Percentiles rank a stretch among this genome's conserved stretches.
Conservation (phyloP, 192 early-diverging fungal species). For the Diversispora eburnea region DNA sequence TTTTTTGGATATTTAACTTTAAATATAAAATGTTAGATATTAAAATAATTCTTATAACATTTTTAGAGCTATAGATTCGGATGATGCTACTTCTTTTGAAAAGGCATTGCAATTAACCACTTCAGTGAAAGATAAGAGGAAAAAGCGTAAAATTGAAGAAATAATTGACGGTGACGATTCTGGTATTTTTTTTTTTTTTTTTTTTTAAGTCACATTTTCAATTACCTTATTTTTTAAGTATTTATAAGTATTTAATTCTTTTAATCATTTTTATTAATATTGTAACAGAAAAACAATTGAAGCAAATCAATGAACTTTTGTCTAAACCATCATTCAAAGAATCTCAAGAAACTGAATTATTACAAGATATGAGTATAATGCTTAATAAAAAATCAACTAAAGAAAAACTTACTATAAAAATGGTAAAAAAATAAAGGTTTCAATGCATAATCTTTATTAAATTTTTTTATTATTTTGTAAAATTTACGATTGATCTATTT, state of each 20-base stretch:
- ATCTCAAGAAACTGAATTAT: constrained; percentile 1
- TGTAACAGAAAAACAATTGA: not conserved
- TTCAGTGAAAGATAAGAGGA: not conserved
- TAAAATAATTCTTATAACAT: not conserved
- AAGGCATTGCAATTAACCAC: constrained; percentile 10
- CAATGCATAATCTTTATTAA: not conserved
- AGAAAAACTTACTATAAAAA: constrained; percentile 35
- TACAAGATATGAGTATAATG: constrained; percentile 21
- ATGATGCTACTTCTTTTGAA: not conserved
- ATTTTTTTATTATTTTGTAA: too few species aligned
- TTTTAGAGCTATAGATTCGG: constrained; percentile 8
- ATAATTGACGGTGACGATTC: not conserved
- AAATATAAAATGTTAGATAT: not conserved
- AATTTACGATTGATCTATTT: not conserved
- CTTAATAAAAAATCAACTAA: constrained; percentile 33
- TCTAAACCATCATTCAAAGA: constrained; percentile 29
- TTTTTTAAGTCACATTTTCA: not conserved
- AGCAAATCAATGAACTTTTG: constrained; percentile 35
- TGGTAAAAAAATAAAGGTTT: constrained; percentile 32
- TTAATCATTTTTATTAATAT: constrained; percentile 8
- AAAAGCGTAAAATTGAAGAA: constrained; percentile 25
- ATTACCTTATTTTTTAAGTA: not conserved
- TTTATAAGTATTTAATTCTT: constrained; percentile 8
- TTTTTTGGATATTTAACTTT: not conserved
- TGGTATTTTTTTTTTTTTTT: not conserved